Conservation (phyloP, 2,329 filamentous ascomycete genomes). For the Calonectria pseudoreteaudii region DNA sequence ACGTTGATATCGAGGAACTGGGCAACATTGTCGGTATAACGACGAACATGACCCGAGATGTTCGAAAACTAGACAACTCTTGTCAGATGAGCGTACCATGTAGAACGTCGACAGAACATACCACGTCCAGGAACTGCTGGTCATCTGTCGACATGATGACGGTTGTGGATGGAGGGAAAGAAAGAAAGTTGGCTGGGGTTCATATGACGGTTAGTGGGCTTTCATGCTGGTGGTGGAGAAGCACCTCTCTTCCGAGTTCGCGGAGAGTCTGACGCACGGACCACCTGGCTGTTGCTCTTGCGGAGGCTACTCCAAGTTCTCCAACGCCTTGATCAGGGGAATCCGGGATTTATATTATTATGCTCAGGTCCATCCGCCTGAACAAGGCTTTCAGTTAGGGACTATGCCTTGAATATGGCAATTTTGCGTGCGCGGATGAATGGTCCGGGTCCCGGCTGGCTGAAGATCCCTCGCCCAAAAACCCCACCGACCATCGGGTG, state of each 20-base stretch:
- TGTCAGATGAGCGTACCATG: slow-evolving; percentile 20
- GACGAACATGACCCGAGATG: slow-evolving; percentile 72
- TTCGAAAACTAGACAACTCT: slow-evolving; percentile 60
- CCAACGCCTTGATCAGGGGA: neutral
- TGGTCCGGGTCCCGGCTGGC: neutral
- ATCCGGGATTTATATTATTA: neutral
- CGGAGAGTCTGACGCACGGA: slow-evolving; percentile 35
- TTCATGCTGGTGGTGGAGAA: slow-evolving; percentile 45
- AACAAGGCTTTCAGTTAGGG: neutral
- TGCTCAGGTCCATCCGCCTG: neutral
- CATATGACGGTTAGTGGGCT: slow-evolving; percentile 45
- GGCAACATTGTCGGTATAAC: slow-evolving; percentile 79
- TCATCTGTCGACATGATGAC: slow-evolving; percentile 81
- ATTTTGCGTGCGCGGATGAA: neutral
- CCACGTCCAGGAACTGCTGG: slow-evolving; percentile 81
- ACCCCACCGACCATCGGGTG: neutral
- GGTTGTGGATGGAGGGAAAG: slow-evolving; percentile 33
- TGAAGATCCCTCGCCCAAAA: neutral
- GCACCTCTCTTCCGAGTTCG: slow-evolving; percentile 40
- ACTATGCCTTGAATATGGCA: slow-evolving; percentile 2
- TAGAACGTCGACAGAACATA: slow-evolving; percentile 56
- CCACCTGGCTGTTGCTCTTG: slow-evolving; percentile 31
- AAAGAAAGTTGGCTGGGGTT: slow-evolving; percentile 39
- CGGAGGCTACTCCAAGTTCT: slow-evolving; percentile 18
- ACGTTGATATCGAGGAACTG: slow-evolving; percentile 85